Conservation (phyloP, 2,329 filamentous ascomycete genomes). For the Dactylellina leptospora region DNA sequence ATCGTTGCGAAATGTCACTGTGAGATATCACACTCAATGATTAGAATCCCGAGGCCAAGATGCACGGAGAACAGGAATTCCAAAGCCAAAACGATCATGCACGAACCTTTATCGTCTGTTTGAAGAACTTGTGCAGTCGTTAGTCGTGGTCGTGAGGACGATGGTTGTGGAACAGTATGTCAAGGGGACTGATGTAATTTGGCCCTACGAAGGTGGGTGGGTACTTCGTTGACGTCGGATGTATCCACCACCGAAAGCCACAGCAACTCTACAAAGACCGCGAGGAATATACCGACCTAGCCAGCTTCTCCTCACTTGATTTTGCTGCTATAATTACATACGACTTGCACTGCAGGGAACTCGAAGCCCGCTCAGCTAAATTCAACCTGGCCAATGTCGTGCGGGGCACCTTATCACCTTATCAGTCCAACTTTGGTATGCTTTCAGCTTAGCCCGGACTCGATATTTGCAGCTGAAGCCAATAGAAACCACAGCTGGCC, state of each 20-base stretch:
- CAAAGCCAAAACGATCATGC: conserved; percentile 15
- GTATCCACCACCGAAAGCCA: conserved; percentile 36
- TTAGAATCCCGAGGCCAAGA: conserved; percentile 13
- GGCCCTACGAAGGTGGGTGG: not conserved
- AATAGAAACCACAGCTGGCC: conserved; percentile 17
- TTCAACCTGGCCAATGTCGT: conserved; percentile 26
- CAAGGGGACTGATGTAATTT: conserved; percentile 44
- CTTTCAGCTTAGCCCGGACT: conserved; percentile 20
- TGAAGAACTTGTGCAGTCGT: conserved; percentile 4
- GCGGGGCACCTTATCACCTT: conserved; percentile 51
- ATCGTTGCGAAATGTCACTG: conserved; percentile 32
- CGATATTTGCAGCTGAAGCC: conserved; percentile 1
- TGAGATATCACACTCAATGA: not conserved
- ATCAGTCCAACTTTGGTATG: conserved; percentile 12
- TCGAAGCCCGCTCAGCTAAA: conserved; percentile 12
- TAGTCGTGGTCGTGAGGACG: conserved; percentile 21
- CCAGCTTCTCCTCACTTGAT: conserved; percentile 30
- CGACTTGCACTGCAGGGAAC: conserved; percentile 1
- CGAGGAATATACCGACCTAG: conserved; percentile 27
- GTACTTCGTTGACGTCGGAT: conserved; percentile 26
- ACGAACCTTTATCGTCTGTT: conserved; percentile 42
- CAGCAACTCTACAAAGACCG: conserved; percentile 27
- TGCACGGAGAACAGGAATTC: conserved; percentile 18
- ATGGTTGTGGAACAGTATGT: conserved; percentile 17
- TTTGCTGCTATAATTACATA: conserved; percentile 30